Percentiles rank a stretch among this genome's conserved stretches.
phyloP scores from a whole-genome alignment of 2,329 filamentous ascomycete species.

The Coleophoma crateriformis region DNA sequence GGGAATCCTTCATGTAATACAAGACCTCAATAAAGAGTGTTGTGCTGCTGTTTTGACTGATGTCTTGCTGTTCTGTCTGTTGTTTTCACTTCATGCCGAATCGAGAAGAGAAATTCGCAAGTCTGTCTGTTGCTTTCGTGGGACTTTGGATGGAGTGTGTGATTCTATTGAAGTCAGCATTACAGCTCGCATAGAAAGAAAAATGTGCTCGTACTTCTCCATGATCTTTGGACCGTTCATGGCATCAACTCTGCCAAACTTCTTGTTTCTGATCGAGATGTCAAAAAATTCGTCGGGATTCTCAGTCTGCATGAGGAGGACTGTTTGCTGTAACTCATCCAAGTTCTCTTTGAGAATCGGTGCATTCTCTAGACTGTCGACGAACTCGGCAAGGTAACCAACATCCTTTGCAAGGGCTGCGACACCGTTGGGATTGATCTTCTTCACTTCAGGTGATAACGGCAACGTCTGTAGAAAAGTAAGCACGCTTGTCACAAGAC shows the following conservation, averaged over 20 bases:
- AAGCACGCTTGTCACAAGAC: background rate
- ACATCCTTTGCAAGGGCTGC: constrained; percentile 78
- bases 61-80: too few species aligned
- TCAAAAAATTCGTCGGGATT: constrained; percentile 98
- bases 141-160: constrained; percentile 57
- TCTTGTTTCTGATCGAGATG: constrained; percentile 80
- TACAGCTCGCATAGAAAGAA: background rate
- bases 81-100: constrained; percentile 55
- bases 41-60: too few species aligned
- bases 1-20: too few species aligned
- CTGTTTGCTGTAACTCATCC: constrained; percentile 90
- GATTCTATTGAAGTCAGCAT: constrained; percentile 40
- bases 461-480: constrained; percentile 11
- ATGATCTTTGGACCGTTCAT: constrained; percentile 81
- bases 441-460: constrained; percentile 70
- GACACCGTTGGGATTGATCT: constrained; percentile 85
- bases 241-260: constrained; percentile 89
- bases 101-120: constrained; percentile 68
- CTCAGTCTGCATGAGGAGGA: constrained; percentile 78
- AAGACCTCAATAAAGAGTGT: too few species aligned
- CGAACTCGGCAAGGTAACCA: constrained; percentile 77
- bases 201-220: constrained; percentile 67
- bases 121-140: constrained; percentile 50
- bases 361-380: constrained; percentile 75
- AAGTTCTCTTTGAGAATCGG: constrained; percentile 84